Base-by-base conservation (phyloP, 441 rosid genomes). In the Geranium incanum region DNA sequence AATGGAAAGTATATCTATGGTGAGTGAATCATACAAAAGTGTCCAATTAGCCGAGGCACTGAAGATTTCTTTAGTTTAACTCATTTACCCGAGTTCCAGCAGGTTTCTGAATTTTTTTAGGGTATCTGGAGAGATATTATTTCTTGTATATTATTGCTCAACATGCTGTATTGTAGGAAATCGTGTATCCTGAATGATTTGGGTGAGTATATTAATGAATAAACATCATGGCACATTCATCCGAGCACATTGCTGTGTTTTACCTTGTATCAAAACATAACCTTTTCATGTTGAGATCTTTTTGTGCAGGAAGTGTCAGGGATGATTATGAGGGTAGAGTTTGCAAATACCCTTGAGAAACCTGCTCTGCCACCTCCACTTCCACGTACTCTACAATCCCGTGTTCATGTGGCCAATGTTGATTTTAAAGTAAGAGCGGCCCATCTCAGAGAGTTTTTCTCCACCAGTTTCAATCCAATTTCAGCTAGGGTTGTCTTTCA, bases 381-480 rank as follows among this genome's bases (percentile, higher is more conserved):
- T 38, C 43, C 43, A 38, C 8, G 8, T 38, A 3, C 43, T 38
- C 6, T 38, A 38, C 1, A 38, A 38, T 38, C 5, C 43, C 43
- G 43, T 4, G 86, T 93, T 76, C 90, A 85, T 67, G 84, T 91
- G 36, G 87, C 93, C 2, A 93, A 91, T 78, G 88, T 93, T 66
- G 85, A 90, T 69, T 91, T 96, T 96, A 93, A 88, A 86, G 97
- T 81, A 52, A 85, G 97, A 80, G 75, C 89, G 12, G 84, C 69
- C 39, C 89, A 91, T 75, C 88, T 91, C 69, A 84, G 88, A 75
- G 93, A 91, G 72, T 78, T 91, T 72, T 87, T 93, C 81, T 79
- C 87, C 0, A 81, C 81, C 43, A 77, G 83, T 71, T 87, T 84
- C 72, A 84, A 81, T 57, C 86, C 88, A 0, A 83, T 89, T 59